Evolutionary conservation across 2,329 filamentous ascomycete species (phyloP).

Genomic region (Trichophyton equinum): DNA sequence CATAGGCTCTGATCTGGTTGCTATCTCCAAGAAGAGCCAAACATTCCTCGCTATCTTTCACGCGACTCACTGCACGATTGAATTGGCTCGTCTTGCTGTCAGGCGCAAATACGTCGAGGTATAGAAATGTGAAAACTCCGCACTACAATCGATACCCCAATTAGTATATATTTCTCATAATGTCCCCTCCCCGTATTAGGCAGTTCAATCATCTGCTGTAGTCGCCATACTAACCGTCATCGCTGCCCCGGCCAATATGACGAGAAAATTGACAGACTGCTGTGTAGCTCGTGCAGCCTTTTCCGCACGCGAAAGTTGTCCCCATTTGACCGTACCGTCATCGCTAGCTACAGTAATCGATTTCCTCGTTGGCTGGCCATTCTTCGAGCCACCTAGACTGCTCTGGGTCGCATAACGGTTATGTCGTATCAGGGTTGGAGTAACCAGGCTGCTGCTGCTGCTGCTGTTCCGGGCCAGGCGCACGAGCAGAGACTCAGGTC

Average conservation of each 20-base stretch:
- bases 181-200: too few species aligned
- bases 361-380: conserved; percentile 43
- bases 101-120: conserved; percentile 68
- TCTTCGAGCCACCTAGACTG: conserved; percentile 24
- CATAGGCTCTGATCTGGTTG: conserved; percentile 65
- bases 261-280: conserved; percentile 75
- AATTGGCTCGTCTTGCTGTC: conserved; percentile 80
- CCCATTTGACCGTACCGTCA: conserved; percentile 71
- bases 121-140: conserved; percentile 66
- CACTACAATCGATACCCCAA: conserved; percentile 41
- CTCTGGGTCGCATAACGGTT: conserved; percentile 48
- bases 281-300: conserved; percentile 78
- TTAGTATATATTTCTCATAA: too few species aligned
- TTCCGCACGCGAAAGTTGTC: conserved; percentile 58
- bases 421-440: not conserved
- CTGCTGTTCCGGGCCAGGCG: not conserved
- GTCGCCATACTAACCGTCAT: conserved; percentile 50
- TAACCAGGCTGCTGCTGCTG: not conserved
- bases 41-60: conserved; percentile 61
- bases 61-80: conserved; percentile 69
- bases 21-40: conserved; percentile 60
- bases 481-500: not conserved
- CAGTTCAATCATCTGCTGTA: not conserved
- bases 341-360: conserved; percentile 77
- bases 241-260: conserved; percentile 61